Percentiles rank a stretch among this genome's conserved stretches.
phyloP scores from a whole-genome alignment of 306 rosid species.

The Acacia crassicarpa region DNA sequence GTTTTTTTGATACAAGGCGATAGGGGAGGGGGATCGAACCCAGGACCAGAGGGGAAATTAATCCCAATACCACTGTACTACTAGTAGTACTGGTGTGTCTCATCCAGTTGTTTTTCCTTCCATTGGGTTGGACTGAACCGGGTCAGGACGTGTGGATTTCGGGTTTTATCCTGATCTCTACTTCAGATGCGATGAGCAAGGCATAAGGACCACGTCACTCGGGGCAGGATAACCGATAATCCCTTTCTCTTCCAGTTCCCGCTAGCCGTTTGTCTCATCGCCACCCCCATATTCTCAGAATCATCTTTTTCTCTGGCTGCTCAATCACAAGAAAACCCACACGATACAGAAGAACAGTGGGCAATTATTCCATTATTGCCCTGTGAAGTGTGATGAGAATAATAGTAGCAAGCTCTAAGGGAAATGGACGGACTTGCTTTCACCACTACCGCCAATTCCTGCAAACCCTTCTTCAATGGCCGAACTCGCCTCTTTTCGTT shows the following conservation, averaged over 20 bases:
- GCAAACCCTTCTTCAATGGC: constrained; percentile 38
- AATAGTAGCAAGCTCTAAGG: background rate
- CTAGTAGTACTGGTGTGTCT: too few relatives aligned
- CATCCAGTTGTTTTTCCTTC: too few relatives aligned
- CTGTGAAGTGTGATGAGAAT: constrained; percentile 24
- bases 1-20: too few relatives aligned
- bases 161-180: too few relatives aligned
- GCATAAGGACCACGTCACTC: too few relatives aligned
- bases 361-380: background rate
- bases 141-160: too few relatives aligned
- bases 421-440: constrained; percentile 70
- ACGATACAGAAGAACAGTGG: background rate
- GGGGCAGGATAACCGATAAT: background rate
- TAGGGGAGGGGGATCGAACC: too few relatives aligned
- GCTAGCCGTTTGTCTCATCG: background rate
- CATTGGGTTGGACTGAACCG: too few relatives aligned
- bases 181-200: too few relatives aligned
- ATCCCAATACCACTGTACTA: too few relatives aligned
- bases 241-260: too few relatives aligned
- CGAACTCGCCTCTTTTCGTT: constrained; percentile 32
- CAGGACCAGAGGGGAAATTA: too few relatives aligned
- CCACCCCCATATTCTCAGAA: background rate
- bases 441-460: constrained; percentile 23
- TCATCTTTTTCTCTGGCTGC: background rate
- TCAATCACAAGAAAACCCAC: background rate